Evolutionary conservation across 192 early-diverging fungal genomes (phyloP), one percentile per base, ranked within the genome.

Genomic region (Podila clonocystis): DNA sequence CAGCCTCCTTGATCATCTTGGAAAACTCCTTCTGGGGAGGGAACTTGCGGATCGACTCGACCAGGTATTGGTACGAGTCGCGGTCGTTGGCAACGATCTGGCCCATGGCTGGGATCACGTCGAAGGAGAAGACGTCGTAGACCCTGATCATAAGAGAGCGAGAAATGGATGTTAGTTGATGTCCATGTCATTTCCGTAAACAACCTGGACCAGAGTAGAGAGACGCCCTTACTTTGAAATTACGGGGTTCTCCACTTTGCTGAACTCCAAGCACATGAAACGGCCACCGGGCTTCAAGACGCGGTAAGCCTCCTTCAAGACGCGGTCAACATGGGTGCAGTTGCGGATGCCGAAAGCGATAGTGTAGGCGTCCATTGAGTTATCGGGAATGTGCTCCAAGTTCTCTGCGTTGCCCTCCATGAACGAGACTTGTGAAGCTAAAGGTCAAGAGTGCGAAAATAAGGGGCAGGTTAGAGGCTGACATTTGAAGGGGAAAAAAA

Each of bases 331-430:
- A 67, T 97, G 93, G 2, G 98, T 98, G 84, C 95, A 97, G 84
- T 99, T 99, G 70, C 97, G 91, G 72, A 99, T 99, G 24, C 98
- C 98, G 85, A 98, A 98, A 28, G 98, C 96, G 66, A 99, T 99
- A 4, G 97, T 96, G 78, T 97, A 99, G 2, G 91, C 93, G 78
- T 99, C 98, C 58, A 95, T 90, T 15, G 92, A 91, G 33, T 91
- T 87, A 74, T 92, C 90, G 7, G 91, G 85, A 50, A 98, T 90
- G 33, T 87, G 82, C 20, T 84, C 89, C 58, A 99, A 85, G 33
- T 92, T 82, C 83, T 99, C 97, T 15, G 97, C 97, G 72, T 99
- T 97, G 33, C 95, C 95, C 20, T 93, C 93, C 45, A 89, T 82
- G 75, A 96, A 97, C 4, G 77, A 72, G 9, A 95, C 88, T 64